A percentile compares a stretch with the other conserved stretches of the same genome.
These are phyloP conservation scores for Solanum sparsipilum DNA, from an alignment of 257 asterid genomes.

Conservation along the genomic window DNA sequence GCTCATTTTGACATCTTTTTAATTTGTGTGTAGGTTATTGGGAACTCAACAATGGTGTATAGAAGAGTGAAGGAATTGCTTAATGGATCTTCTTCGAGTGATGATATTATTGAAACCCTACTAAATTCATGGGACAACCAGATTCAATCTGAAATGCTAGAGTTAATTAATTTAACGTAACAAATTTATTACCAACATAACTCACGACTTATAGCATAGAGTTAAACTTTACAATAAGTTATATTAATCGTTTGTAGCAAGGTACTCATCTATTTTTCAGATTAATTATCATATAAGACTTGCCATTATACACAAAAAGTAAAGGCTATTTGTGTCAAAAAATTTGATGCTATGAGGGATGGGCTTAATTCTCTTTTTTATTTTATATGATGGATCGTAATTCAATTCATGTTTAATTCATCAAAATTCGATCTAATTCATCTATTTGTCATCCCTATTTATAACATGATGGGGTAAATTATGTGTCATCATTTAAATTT, in stretches of 20 bases:
- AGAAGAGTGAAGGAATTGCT: constrained; percentile 22
- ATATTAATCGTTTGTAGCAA: not conserved
- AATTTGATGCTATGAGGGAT: not conserved
- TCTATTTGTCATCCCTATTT: not conserved
- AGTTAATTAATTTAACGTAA: not conserved
- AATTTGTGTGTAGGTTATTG: constrained; percentile 7
- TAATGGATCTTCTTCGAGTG: not conserved
- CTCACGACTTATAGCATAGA: not conserved
- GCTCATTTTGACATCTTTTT: not conserved
- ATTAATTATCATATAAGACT: not conserved
- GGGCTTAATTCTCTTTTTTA: no score
- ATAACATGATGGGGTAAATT: no score
- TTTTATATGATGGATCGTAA: not conserved
- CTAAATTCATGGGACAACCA: constrained; percentile 20
- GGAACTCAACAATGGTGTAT: constrained; percentile 11
- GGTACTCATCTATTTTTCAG: not conserved
- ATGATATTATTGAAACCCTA: constrained; percentile 16
- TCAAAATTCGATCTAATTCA: not conserved
- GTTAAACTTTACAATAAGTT: not conserved
- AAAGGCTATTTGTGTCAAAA: not conserved
- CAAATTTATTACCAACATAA: not conserved
- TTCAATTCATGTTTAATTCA: no score
- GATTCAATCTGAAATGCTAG: constrained; percentile 15
- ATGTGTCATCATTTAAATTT: not conserved
- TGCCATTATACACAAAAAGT: not conserved